Evolutionary conservation across 2,329 filamentous ascomycete genomes (phyloP), one percentile per base, ranked within the genome.

Genomic region (Biscogniauxia sp.): DNA sequence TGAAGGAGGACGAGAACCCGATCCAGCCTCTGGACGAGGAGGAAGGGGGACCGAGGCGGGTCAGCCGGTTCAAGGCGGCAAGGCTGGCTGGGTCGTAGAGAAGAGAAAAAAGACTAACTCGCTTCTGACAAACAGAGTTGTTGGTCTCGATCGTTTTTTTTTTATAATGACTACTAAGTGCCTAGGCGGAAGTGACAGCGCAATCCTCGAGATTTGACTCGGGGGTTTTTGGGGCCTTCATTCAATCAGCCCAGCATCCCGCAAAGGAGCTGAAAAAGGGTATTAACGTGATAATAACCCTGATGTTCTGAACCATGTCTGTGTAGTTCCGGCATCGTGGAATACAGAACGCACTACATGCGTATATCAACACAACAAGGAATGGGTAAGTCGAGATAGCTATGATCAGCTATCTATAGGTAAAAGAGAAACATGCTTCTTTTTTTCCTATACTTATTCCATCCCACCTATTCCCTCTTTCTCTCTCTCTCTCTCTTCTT

Each of bases 61-160:
- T 92, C 65, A 92, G 89, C 78, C 84, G 87, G 63, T 93, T 93
- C 77, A 91, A 87, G 77, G 88, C 89, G 54, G 89, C 89, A 2
- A 82, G 87, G 64, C 76, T 92, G 59, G 82, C 82, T 26, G 82
- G 76, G 70, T 78, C 82, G 61, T 86, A 78, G 70, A 53, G 56
- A 61, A 49, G 23, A 57, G 56, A 41, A 32, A 32, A 13, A 32
- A 7, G 28, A 13, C 28, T 32, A 32, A 9, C 26, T 28, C 26
- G n/a, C 5, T 32, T 7, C 28, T 32, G 11, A 32, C 28, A 32
- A 7, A 32, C 7, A 32, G 6, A 13, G 28, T n/a, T 45, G 37
- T 45, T 45, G 15, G 37, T n/a, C 37, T 4, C 28, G 2, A 32
- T 2, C 1, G 9, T 4, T 4, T 32, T 32, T 13, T 32, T 32